phyloP scores from a whole-genome alignment of 1,139 yeast genomes.

The Taiozyma onychis region DNA sequence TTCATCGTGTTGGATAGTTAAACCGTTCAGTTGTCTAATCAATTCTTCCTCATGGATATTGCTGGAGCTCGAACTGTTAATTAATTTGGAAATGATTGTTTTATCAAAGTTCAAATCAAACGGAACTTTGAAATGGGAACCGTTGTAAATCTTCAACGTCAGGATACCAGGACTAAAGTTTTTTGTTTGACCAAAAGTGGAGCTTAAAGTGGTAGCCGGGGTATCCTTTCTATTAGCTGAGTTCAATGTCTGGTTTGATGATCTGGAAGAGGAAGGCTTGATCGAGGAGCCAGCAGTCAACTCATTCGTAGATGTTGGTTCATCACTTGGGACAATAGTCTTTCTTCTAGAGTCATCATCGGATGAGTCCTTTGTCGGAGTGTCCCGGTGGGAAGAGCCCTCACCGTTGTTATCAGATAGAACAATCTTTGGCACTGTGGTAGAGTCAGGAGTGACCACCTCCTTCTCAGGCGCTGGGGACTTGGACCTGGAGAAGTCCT shows the following conservation, averaged over 20 bases:
- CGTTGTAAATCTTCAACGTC: slow-evolving; percentile 63
- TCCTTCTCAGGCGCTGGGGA: slow-evolving; percentile 17
- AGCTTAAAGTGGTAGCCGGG: slow-evolving; percentile 5
- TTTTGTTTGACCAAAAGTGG: slow-evolving; percentile 1
- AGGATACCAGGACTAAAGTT: slow-evolving; percentile 58
- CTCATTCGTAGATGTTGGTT: neutral
- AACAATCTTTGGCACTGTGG: neutral
- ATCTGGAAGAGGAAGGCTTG: slow-evolving; percentile 6
- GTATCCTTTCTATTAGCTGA: neutral
- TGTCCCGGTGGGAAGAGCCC: neutral
- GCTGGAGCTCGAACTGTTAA: slow-evolving; percentile 12
- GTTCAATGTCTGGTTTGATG: slow-evolving; percentile 8
- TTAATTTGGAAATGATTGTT: slow-evolving; percentile 15
- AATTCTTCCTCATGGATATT: slow-evolving; percentile 12
- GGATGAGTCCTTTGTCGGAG: neutral
- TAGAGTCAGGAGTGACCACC: slow-evolving; percentile 2
- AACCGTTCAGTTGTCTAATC: slow-evolving; percentile 10
- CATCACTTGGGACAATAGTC: slow-evolving; percentile 7
- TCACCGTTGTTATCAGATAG: neutral
- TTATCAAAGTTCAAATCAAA: slow-evolving; percentile 35
- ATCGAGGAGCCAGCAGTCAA: neutral
- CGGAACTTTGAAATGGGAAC: slow-evolving; percentile 58
- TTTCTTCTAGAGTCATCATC: slow-evolving; percentile 3
- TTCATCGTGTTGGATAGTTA: slow-evolving; percentile 19
- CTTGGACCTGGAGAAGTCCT: slow-evolving; percentile 22